These are phyloP conservation scores for Hamamelis virginiana DNA, from an alignment of 164 flowering plant genomes.

Conservation along the genomic window DNA sequence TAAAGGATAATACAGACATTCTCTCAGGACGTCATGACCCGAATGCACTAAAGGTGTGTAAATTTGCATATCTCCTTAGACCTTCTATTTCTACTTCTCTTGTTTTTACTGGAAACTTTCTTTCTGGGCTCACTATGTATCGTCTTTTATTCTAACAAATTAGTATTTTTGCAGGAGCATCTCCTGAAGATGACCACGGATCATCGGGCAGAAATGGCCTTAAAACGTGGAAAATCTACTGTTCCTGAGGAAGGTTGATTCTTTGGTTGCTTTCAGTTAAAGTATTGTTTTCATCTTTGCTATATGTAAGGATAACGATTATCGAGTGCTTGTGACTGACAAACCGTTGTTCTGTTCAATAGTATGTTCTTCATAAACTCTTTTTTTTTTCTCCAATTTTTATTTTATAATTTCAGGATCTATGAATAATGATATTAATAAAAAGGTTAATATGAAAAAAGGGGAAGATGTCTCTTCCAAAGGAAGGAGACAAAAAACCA, in stretches of 20 bases:
- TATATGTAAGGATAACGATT: not conserved
- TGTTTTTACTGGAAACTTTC: not conserved
- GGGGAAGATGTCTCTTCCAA: no score
- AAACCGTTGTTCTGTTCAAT: no score
- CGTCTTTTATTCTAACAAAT: not conserved
- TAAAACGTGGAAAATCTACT: slow-evolving; percentile 64
- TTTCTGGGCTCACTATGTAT: not conserved
- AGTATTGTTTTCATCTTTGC: not conserved
- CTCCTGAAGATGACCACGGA: slow-evolving; percentile 75
- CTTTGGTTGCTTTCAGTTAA: not conserved
- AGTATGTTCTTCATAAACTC: no score
- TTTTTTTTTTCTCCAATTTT: no score
- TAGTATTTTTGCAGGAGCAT: slow-evolving; percentile 58
- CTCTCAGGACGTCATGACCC: slow-evolving; percentile 73
- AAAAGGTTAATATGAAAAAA: no score
- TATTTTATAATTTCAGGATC: no score
- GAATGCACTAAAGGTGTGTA: slow-evolving; percentile 71
- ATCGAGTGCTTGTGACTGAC: no score
- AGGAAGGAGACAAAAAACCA: no score
- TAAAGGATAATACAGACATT: slow-evolving; percentile 51
- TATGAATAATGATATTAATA: no score
- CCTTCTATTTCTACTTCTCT: slow-evolving; percentile 1
- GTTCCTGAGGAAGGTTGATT: slow-evolving; percentile 54
- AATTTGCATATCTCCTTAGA: not conserved
- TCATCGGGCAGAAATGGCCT: slow-evolving; percentile 82